These are phyloP conservation scores for Elaeagnus macrophylla DNA, from an alignment of 306 rosid genomes.

Conservation along the genomic window DNA sequence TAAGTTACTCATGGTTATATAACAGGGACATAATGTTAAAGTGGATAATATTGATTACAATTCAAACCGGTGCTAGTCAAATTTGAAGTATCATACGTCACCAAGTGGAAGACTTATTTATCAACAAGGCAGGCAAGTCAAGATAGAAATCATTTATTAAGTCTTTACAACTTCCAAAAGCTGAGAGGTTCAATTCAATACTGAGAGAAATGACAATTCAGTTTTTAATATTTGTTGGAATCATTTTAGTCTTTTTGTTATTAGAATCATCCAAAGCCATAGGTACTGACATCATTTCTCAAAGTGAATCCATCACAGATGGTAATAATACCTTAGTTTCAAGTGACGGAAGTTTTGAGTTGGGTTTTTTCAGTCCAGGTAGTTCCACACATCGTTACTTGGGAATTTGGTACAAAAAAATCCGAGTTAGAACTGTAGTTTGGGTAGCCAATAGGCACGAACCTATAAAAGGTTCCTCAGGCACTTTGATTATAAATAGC, in stretches of 20 bases:
- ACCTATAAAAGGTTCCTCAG: constrained; percentile 8
- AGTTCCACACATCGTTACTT: constrained; percentile 8
- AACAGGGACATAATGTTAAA: no score
- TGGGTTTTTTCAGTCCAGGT: constrained; percentile 12
- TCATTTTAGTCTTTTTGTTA: background rate
- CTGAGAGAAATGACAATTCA: background rate
- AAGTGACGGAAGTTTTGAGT: constrained; percentile 7
- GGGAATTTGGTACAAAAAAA: constrained; percentile 17
- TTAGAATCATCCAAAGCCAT: background rate
- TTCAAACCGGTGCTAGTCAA: no score
- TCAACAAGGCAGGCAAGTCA: no score
- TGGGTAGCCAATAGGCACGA: constrained; percentile 17
- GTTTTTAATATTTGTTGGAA: background rate
- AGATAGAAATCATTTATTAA: no score
- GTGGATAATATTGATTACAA: no score
- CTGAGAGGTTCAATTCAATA: background rate
- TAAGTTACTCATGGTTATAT: no score
- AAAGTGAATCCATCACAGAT: constrained; percentile 7
- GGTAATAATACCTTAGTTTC: constrained; percentile 14
- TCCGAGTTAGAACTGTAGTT: background rate
- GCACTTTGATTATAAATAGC: background rate
- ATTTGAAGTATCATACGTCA: no score
- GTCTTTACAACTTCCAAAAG: background rate
- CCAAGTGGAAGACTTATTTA: no score
- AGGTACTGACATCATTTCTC: background rate